Conservation (phyloP, 495 filamentous ascomycete species). For the Darksidea phi region DNA sequence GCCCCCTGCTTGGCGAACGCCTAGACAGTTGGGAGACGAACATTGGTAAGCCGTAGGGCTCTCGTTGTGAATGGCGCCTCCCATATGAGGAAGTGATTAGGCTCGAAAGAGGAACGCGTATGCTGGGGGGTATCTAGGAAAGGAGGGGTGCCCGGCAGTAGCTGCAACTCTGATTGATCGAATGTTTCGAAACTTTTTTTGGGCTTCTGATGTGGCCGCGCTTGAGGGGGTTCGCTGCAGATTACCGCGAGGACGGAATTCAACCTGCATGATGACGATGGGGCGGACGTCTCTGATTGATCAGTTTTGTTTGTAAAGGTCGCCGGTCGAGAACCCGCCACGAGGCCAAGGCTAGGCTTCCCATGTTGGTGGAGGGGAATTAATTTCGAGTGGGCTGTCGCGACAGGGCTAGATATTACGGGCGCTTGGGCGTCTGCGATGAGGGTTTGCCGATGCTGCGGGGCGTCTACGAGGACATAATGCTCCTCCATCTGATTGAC, state of each 20-base stretch:
- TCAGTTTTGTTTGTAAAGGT: constrained; percentile 23
- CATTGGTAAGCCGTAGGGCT: constrained; percentile 25
- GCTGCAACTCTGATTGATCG: constrained; percentile 26
- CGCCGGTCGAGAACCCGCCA: constrained; percentile 25
- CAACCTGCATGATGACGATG: constrained; percentile 27
- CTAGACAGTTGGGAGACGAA: constrained; percentile 6
- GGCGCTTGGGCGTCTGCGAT: constrained; percentile 25
- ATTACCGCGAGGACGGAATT: constrained; percentile 3
- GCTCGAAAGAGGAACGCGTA: constrained; percentile 11
- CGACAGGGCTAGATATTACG: constrained; percentile 8
- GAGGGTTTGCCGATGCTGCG: constrained; percentile 6
- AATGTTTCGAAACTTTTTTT: constrained; percentile 28
- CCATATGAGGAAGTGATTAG: constrained; percentile 3
- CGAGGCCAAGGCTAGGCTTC: constrained; percentile 9
- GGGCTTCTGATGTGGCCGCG: constrained; percentile 5
- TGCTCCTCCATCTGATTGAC: neutral
- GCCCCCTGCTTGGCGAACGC: constrained; percentile 20
- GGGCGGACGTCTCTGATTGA: constrained; percentile 7
- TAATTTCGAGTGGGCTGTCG: neutral
- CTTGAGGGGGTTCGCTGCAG: neutral
- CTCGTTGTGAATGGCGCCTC: constrained; percentile 11
- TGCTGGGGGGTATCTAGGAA: constrained; percentile 6
- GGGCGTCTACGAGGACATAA: constrained; percentile 7
- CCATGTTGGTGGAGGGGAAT: constrained; percentile 14
- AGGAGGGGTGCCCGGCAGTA: neutral